These are phyloP conservation scores for Lactifluus echinatus DNA, from an alignment of 768 basidiomycete species.

Conservation along the genomic window DNA sequence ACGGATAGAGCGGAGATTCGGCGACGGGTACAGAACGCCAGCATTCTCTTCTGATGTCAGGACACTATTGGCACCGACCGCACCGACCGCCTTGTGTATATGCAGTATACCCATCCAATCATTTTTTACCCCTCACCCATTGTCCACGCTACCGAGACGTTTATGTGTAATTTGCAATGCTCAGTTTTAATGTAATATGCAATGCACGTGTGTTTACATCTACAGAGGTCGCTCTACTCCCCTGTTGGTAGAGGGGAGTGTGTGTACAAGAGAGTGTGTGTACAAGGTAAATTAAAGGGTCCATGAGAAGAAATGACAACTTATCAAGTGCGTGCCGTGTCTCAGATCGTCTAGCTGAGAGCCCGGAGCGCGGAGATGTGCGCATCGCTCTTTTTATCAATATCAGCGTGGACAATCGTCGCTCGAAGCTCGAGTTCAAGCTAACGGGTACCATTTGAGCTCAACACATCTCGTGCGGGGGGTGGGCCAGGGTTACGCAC, in stretches of 20 bases:
- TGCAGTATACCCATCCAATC: background rate
- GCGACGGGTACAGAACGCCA: background rate
- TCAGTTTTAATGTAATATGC: background rate
- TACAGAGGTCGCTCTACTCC: background rate
- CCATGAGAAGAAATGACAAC: background rate
- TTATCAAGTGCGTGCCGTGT: no score
- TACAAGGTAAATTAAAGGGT: background rate
- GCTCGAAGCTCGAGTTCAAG: conserved; percentile 47
- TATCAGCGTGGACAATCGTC: conserved; percentile 42
- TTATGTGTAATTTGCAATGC: background rate
- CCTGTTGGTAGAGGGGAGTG: background rate
- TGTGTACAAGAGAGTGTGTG: background rate
- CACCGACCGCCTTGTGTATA: no score
- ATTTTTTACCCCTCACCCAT: background rate
- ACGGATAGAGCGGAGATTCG: background rate
- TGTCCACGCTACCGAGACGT: background rate
- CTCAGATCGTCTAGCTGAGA: conserved; percentile 14
- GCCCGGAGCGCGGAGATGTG: conserved; percentile 39
- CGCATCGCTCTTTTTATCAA: conserved; percentile 41
- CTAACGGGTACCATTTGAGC: no score
- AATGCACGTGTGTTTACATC: background rate
- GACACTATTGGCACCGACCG: no score
- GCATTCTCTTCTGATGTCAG: background rate
- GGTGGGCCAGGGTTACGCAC: conserved; percentile 45
- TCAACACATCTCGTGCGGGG: no score